Evolutionary conservation across 495 filamentous ascomycete species (phyloP).

Genomic region (Aspergillus avenaceus): DNA sequence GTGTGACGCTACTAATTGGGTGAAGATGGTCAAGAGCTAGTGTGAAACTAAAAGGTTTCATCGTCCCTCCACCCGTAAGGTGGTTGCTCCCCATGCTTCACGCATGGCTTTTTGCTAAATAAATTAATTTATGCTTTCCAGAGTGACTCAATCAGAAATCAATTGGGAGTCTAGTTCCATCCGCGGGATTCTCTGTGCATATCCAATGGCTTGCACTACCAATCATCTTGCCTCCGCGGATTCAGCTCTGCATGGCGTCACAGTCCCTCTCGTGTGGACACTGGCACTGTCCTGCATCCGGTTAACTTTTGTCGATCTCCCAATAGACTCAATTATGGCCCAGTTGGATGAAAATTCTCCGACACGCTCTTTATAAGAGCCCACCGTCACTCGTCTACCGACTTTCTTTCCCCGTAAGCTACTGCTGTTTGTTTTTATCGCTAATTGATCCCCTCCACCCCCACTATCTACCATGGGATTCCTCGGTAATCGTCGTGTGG

Average conservation of each 20-base stretch:
- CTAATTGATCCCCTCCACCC: background rate
- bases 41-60: background rate
- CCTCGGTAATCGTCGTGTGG: constrained; percentile 9
- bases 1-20: no score
- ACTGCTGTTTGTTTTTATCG: background rate
- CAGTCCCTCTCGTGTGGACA: background rate
- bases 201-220: background rate
- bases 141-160: background rate
- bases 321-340: constrained; percentile 11
- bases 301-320: constrained; percentile 12
- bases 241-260: constrained; percentile 2
- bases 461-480: constrained; percentile 22
- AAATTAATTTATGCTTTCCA: no score
- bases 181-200: background rate
- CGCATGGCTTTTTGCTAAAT: no score
- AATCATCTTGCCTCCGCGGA: background rate
- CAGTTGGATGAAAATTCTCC: constrained; percentile 12
- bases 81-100: background rate
- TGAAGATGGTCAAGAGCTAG: background rate
- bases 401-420: background rate
- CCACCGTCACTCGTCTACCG: background rate
- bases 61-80: background rate
- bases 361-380: constrained; percentile 12
- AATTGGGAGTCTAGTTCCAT: background rate
- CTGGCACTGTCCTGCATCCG: constrained; percentile 2